Conservation (phyloP, 306 rosid species). For the Begonia fuchsioides region DNA sequence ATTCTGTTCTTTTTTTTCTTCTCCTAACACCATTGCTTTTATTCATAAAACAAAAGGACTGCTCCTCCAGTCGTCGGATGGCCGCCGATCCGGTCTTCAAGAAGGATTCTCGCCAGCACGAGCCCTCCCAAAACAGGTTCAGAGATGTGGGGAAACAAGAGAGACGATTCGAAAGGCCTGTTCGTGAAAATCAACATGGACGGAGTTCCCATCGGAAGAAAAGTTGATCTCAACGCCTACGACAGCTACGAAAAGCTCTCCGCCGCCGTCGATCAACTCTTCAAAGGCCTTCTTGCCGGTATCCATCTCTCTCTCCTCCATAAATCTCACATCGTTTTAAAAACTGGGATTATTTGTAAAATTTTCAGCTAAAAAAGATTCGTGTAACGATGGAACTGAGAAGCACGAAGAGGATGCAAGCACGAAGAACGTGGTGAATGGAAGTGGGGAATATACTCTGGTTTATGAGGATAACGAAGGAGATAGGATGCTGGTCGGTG, state of each 20-base stretch:
- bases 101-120: slow-evolving; percentile 62
- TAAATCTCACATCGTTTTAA: no score
- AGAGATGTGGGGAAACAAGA: slow-evolving; percentile 11
- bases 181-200: slow-evolving; percentile 96
- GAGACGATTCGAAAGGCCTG: slow-evolving; percentile 27
- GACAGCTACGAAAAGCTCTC: slow-evolving; percentile 68
- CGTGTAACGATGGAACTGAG: slow-evolving; percentile 38
- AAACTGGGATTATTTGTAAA: no score
- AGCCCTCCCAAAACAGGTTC: slow-evolving; percentile 35
- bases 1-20: slow-evolving; percentile 4
- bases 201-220: slow-evolving; percentile 90
- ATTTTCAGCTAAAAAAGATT: slow-evolving; percentile 52
- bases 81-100: slow-evolving; percentile 87
- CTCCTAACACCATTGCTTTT: slow-evolving; percentile 16
- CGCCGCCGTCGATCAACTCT: slow-evolving; percentile 64
- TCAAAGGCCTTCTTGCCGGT: slow-evolving; percentile 74
- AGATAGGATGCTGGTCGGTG: slow-evolving; percentile 87
- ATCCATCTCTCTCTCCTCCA: slow-evolving; percentile 1
- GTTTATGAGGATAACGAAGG: slow-evolving; percentile 90
- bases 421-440: no score
- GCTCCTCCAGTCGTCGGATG: slow-evolving; percentile 84
- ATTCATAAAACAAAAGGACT: slow-evolving; percentile 43
- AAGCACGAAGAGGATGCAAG: slow-evolving; percentile 40
- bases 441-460: slow-evolving; percentile 88
- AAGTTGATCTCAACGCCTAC: slow-evolving; percentile 68